These are phyloP conservation scores for Sarocladium kiliense DNA, from an alignment of 2,329 filamentous ascomycete species.

Conservation along the genomic window DNA sequence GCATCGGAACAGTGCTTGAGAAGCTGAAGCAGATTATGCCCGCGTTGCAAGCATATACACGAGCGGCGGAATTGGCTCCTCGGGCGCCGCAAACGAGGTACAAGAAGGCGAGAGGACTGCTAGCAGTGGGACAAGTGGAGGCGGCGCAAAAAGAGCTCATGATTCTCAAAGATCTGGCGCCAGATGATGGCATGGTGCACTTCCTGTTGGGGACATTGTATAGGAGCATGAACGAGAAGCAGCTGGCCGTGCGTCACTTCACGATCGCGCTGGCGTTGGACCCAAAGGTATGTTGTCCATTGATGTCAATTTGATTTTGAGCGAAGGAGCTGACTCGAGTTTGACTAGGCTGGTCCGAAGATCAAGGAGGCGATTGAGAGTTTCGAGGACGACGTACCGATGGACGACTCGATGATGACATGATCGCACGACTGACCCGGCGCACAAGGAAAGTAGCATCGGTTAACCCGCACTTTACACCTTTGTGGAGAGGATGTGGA, in stretches of 20 bases:
- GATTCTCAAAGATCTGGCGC: slow-evolving; percentile 83
- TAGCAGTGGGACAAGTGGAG: slow-evolving; percentile 67
- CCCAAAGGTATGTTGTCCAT: slow-evolving; percentile 67
- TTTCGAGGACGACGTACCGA: slow-evolving; percentile 73
- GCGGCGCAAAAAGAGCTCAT: slow-evolving; percentile 77
- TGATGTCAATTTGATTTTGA: background rate
- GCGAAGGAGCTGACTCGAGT: slow-evolving; percentile 14
- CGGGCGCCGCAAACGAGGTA: slow-evolving; percentile 79
- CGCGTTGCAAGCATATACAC: slow-evolving; percentile 76
- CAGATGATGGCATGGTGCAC: slow-evolving; percentile 93
- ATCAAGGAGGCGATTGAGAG: slow-evolving; percentile 97
- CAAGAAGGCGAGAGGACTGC: slow-evolving; percentile 84
- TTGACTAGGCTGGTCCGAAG: slow-evolving; percentile 70
- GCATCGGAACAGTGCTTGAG: slow-evolving; percentile 85
- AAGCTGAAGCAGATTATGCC: slow-evolving; percentile 77
- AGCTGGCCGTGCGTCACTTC: slow-evolving; percentile 84
- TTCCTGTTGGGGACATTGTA: slow-evolving; percentile 87
- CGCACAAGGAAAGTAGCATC: slow-evolving; percentile 10
- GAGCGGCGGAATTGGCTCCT: slow-evolving; percentile 77
- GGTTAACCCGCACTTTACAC: background rate
- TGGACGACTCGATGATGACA: slow-evolving; percentile 61
- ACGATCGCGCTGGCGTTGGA: slow-evolving; percentile 93
- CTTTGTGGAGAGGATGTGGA: background rate
- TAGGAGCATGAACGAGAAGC: slow-evolving; percentile 66
- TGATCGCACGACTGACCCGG: slow-evolving; percentile 30